Conservation (phyloP, 163 green algal genomes). For the Trebouxia gelatinosa region DNA sequence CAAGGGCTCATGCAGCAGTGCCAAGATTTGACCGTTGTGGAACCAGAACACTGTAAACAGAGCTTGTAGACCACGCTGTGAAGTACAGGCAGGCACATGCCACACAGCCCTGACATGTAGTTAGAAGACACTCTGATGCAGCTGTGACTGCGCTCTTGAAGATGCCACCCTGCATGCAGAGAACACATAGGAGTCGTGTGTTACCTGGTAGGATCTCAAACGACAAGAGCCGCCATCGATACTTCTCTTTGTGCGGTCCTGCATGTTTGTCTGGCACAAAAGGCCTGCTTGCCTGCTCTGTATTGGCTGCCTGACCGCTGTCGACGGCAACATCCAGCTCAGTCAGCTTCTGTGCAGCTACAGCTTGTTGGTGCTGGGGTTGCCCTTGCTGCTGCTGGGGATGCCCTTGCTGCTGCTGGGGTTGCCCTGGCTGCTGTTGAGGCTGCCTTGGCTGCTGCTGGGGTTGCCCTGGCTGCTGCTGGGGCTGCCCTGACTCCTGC, state of each 20-base stretch:
- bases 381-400: background rate
- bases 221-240: conserved; percentile 7
- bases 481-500: background rate
- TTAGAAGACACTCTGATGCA: too few relatives aligned
- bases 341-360: background rate
- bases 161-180: too few relatives aligned
- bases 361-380: background rate
- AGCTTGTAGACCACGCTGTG: too few relatives aligned
- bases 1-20: too few relatives aligned
- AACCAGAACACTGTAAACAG: too few relatives aligned
- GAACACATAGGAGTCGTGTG: too few relatives aligned
- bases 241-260: conserved; percentile 8
- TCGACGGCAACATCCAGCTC: background rate
- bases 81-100: too few relatives aligned
- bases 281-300: background rate
- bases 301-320: background rate
- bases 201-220: conserved; percentile 7
- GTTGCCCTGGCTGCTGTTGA: background rate
- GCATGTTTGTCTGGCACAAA: too few relatives aligned
- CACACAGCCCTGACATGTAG: too few relatives aligned
- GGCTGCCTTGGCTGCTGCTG: background rate
- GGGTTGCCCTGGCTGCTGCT: background rate
- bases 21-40: too few relatives aligned
- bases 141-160: too few relatives aligned
- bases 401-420: background rate